These are phyloP conservation scores for Starmerella etchellsii DNA, from an alignment of 805 yeast species.

Conservation along the genomic window DNA sequence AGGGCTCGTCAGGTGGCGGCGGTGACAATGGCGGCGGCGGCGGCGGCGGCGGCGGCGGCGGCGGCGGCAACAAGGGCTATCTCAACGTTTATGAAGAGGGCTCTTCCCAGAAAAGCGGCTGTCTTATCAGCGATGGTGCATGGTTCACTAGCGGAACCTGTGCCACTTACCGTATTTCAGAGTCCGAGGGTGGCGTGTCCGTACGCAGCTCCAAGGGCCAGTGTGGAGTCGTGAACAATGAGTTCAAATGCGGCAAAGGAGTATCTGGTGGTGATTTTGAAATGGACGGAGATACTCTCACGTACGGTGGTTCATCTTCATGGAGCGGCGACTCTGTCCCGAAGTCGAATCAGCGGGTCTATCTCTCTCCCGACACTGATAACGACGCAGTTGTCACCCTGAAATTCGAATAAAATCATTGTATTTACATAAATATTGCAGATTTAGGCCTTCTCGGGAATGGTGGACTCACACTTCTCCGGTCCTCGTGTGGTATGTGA, in stretches of 20 bases:
- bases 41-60: slow-evolving; percentile 22
- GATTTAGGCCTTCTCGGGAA: no score
- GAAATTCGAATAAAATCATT: neutral
- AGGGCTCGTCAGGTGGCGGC: slow-evolving; percentile 32
- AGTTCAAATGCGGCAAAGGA: slow-evolving; percentile 27
- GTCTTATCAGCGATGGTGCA: slow-evolving; percentile 73
- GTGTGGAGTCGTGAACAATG: slow-evolving; percentile 38
- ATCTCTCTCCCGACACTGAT: slow-evolving; percentile 30
- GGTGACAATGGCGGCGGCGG: slow-evolving; percentile 22
- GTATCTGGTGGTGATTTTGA: slow-evolving; percentile 45
- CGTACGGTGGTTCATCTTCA: slow-evolving; percentile 46
- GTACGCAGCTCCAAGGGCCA: slow-evolving; percentile 59
- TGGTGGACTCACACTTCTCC: no score
- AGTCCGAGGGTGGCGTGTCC: slow-evolving; percentile 63
- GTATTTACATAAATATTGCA: no score
- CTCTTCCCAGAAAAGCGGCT: slow-evolving; percentile 40
- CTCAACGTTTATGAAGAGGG: slow-evolving; percentile 31
- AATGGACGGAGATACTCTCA: slow-evolving; percentile 35
- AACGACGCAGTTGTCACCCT: neutral
- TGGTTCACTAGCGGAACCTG: slow-evolving; percentile 78
- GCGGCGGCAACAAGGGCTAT: slow-evolving; percentile 31
- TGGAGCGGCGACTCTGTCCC: slow-evolving; percentile 49
- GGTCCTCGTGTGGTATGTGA: no score
- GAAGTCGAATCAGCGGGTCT: slow-evolving; percentile 35
- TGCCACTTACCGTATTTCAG: slow-evolving; percentile 52